Conservation (phyloP, 2,329 filamentous ascomycete genomes). For the Verticillium nubilum region DNA sequence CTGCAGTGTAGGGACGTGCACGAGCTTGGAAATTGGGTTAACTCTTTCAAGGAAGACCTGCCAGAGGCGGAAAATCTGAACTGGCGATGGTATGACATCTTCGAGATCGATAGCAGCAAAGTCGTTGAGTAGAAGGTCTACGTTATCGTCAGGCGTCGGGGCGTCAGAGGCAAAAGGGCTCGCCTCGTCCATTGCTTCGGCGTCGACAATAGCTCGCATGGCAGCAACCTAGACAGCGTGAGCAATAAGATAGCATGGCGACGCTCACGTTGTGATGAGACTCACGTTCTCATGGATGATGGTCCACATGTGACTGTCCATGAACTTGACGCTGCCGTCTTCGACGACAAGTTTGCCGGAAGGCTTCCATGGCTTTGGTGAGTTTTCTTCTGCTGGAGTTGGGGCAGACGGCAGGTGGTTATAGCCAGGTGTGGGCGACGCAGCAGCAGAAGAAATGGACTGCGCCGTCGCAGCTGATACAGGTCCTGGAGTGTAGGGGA, state of each 20-base stretch:
- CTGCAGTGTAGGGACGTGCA: constrained; percentile 67
- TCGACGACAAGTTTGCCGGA: constrained; percentile 50
- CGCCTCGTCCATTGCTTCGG: constrained; percentile 41
- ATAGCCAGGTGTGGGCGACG: constrained; percentile 5
- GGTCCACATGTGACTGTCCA: constrained; percentile 50
- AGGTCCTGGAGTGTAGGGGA: constrained; percentile 10
- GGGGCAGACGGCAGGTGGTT: constrained; percentile 5
- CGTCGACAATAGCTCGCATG: constrained; percentile 54
- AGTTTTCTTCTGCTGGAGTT: constrained; percentile 10
- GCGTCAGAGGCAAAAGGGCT: constrained; percentile 43
- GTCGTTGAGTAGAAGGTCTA: constrained; percentile 43
- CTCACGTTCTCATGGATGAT: constrained; percentile 52
- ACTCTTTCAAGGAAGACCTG: constrained; percentile 69
- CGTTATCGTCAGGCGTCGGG: constrained; percentile 45
- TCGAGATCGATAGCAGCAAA: constrained; percentile 32
- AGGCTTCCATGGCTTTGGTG: constrained; percentile 33
- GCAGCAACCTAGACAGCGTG: constrained; percentile 19
- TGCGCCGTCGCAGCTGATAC: background rate
- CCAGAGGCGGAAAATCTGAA: constrained; percentile 68
- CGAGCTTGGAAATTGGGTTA: constrained; percentile 66
- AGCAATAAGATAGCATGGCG: background rate
- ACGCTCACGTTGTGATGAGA: constrained; percentile 4
- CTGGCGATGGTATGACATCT: constrained; percentile 57
- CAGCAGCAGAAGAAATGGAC: constrained; percentile 6
- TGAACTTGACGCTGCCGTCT: constrained; percentile 49